Conservation (phyloP, 495 filamentous ascomycete species). For the Hypoxylon crocopeplum region DNA sequence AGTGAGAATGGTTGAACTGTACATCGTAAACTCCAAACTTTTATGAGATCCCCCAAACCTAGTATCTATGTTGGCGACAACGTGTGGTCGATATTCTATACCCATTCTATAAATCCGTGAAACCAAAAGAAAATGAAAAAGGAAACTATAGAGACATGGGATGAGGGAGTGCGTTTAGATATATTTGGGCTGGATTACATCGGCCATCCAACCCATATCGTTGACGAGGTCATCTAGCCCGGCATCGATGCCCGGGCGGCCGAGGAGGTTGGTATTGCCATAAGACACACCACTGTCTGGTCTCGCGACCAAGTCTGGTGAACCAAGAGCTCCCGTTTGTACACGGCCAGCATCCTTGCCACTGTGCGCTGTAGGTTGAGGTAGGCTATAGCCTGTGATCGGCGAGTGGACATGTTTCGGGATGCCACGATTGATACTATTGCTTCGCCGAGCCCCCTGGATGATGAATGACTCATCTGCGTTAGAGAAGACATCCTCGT, state of each 20-base stretch:
- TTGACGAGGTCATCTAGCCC: slow-evolving; percentile 51
- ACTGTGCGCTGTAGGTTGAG: slow-evolving; percentile 37
- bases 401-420: slow-evolving; percentile 34
- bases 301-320: slow-evolving; percentile 39
- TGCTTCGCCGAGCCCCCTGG: slow-evolving; percentile 9
- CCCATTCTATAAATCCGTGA: slow-evolving; percentile 16
- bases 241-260: slow-evolving; percentile 44
- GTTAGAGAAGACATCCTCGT: slow-evolving; percentile 31
- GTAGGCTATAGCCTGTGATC: slow-evolving; percentile 53
- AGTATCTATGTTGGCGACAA: slow-evolving; percentile 26
- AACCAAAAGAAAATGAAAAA: slow-evolving; percentile 3
- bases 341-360: slow-evolving; percentile 24
- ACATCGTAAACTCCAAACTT: slow-evolving; percentile 22
- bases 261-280: slow-evolving; percentile 37
- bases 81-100: slow-evolving; percentile 29
- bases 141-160: not conserved
- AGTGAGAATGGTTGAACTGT: slow-evolving; percentile 3
- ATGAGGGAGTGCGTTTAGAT: slow-evolving; percentile 16
- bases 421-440: slow-evolving; percentile 4
- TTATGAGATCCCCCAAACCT: slow-evolving; percentile 5
- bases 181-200: slow-evolving; percentile 43
- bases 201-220: slow-evolving; percentile 57
- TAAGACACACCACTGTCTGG: slow-evolving; percentile 37
- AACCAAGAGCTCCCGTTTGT: slow-evolving; percentile 27
- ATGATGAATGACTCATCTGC: slow-evolving; percentile 27